Conservation (phyloP, 2,329 filamentous ascomycete genomes). For the Xylaria digitata region DNA sequence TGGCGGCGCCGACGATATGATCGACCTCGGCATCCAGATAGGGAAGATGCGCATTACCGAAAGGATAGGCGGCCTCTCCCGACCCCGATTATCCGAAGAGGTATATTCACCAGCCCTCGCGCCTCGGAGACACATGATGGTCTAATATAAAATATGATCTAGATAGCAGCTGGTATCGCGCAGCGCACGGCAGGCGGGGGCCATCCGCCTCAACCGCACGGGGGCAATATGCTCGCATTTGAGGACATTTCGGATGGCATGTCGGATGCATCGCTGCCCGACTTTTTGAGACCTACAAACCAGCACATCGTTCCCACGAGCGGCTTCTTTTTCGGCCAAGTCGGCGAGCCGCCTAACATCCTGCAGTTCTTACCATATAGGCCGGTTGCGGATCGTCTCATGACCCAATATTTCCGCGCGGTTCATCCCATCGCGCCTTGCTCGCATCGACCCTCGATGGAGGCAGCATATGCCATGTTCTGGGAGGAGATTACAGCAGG, state of each 20-base stretch:
- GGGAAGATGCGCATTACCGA: constrained; percentile 80
- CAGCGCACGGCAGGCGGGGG: constrained; percentile 39
- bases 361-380: constrained; percentile 71
- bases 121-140: constrained; percentile 9
- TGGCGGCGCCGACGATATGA: constrained; percentile 66
- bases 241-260: constrained; percentile 44
- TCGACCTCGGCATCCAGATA: constrained; percentile 77
- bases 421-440: constrained; percentile 77
- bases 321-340: constrained; percentile 72
- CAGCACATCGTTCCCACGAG: constrained; percentile 76
- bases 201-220: constrained; percentile 37
- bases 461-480: constrained; percentile 72
- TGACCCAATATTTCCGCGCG: constrained; percentile 73
- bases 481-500: constrained; percentile 71
- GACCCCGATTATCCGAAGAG: constrained; percentile 77
- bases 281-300: constrained; percentile 72
- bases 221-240: constrained; percentile 41
- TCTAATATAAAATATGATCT: constrained; percentile 21
- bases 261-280: constrained; percentile 52
- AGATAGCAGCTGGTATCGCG: constrained; percentile 54
- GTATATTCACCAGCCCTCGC: constrained; percentile 54
- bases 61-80: constrained; percentile 76
- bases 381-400: constrained; percentile 68
- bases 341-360: constrained; percentile 61
- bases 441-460: constrained; percentile 74